Evolutionary conservation across 169 alveolate species (phyloP).

Genomic region (Plasmodium knowlesi): DNA sequence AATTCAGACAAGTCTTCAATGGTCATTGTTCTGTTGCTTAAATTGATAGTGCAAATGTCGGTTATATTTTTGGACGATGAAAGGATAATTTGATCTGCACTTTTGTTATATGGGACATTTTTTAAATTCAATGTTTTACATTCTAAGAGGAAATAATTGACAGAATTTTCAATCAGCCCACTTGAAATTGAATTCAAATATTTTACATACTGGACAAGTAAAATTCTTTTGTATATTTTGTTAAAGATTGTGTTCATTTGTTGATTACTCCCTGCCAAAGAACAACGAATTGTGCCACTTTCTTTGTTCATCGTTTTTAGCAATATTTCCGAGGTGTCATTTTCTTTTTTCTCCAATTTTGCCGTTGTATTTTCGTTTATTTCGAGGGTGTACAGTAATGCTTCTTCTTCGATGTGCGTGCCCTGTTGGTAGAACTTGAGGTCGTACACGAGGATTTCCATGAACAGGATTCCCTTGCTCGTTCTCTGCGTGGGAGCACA

Average conservation of each 20-base stretch:
- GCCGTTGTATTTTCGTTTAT: conserved; percentile 18
- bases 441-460: conserved; percentile 44
- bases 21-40: conserved; percentile 41
- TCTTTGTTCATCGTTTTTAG: neutral
- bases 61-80: neutral
- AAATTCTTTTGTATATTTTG: conserved; percentile 29
- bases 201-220: conserved; percentile 32
- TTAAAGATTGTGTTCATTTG: conserved; percentile 7
- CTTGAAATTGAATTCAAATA: conserved; percentile 8
- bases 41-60: conserved; percentile 3
- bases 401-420: conserved; percentile 12
- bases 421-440: conserved; percentile 21
- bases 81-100: conserved; percentile 45
- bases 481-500: neutral
- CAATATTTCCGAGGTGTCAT: conserved; percentile 15
- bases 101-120: conserved; percentile 37
- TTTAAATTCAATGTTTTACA: conserved; percentile 28
- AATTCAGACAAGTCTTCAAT: conserved; percentile 29
- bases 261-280: neutral
- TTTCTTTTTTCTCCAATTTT: conserved; percentile 1
- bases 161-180: conserved; percentile 35
- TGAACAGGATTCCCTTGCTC: conserved; percentile 20
- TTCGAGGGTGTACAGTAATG: conserved; percentile 8
- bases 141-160: conserved; percentile 29
- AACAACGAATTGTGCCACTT: neutral